Evolutionary conservation across 352 stramenopile genomes (phyloP).

Genomic region (Lagenidium giganteum): DNA sequence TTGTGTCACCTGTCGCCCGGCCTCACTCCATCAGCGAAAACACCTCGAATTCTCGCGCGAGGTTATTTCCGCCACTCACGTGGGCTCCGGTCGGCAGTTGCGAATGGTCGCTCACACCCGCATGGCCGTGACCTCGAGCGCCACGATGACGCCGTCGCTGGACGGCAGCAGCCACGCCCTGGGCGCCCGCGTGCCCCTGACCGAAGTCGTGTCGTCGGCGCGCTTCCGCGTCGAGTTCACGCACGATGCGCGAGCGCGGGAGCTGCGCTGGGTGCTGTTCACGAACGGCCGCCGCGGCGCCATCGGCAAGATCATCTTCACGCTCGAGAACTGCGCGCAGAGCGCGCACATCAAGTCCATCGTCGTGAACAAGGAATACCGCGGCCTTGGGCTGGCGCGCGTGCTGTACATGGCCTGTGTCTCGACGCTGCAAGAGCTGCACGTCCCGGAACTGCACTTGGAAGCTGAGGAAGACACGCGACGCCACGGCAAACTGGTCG

Average conservation of each 20-base stretch:
- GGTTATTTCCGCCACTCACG: conserved; percentile 2
- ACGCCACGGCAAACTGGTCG: conserved; percentile 48
- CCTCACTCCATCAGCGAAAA: too few species aligned
- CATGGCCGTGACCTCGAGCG: too few species aligned
- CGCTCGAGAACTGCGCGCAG: conserved; percentile 44
- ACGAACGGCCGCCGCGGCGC: conserved; percentile 50
- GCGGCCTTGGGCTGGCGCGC: conserved; percentile 60
- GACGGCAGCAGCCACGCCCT: conserved; percentile 12
- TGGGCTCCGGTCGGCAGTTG: conserved; percentile 1
- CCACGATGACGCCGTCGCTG: too few species aligned
- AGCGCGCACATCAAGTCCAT: conserved; percentile 77
- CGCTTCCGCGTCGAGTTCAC: conserved; percentile 75
- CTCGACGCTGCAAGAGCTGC: conserved; percentile 52
- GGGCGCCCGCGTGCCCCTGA: conserved; percentile 28
- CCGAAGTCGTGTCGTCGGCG: conserved; percentile 30
- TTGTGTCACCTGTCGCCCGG: too few species aligned
- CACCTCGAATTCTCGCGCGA: too few species aligned
- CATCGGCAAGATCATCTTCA: conserved; percentile 82
- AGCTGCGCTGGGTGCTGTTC: conserved; percentile 84
- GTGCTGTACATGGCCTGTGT: conserved; percentile 76
- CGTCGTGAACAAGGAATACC: conserved; percentile 59
- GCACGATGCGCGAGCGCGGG: conserved; percentile 54
- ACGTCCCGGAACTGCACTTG: conserved; percentile 26
- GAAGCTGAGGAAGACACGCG: conserved; percentile 29
- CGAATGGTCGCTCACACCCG: too few species aligned